Evolutionary conservation across 75 land plant genomes (phyloP).

Genomic region (Pinus taeda): DNA sequence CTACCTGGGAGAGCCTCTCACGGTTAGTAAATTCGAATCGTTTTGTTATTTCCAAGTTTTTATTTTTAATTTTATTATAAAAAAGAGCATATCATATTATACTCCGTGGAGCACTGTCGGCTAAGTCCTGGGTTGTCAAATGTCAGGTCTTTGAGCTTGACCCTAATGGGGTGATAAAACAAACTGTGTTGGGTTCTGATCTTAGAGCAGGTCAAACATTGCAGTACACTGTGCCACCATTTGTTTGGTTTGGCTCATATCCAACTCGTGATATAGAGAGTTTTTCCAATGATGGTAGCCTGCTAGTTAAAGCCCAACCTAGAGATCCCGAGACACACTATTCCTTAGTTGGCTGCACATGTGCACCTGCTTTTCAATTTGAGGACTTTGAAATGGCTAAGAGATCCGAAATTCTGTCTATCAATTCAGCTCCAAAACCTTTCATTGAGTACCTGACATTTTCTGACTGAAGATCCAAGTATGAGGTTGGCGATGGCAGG

Average conservation of each 20-base stretch:
- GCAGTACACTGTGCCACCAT: constrained; percentile 84
- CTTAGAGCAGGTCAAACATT: constrained; percentile 60
- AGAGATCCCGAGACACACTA: constrained; percentile 68
- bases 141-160: constrained; percentile 74
- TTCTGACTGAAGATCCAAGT: too few relatives aligned
- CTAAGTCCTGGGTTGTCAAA: background rate
- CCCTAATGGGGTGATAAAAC: constrained; percentile 61
- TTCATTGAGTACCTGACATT: constrained; percentile 57
- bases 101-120: too few relatives aligned
- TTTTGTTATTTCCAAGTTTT: too few relatives aligned
- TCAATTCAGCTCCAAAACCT: constrained; percentile 41
- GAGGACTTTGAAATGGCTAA: constrained; percentile 75
- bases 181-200: constrained; percentile 73
- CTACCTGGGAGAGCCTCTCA: too few relatives aligned
- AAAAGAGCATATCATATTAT: too few relatives aligned
- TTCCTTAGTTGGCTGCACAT: constrained; percentile 86
- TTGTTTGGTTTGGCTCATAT: constrained; percentile 94
- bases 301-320: constrained; percentile 30
- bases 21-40: too few relatives aligned
- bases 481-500: too few relatives aligned
- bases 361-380: constrained; percentile 90
- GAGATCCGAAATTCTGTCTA: constrained; percentile 36
- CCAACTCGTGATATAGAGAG: constrained; percentile 66
- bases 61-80: too few relatives aligned
- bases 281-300: constrained; percentile 25